A percentile compares a stretch with the other conserved stretches of the same genome.
Evolutionary conservation across 768 basidiomycete genomes (phyloP).

Genomic region (Cyclocybe aegerita): DNA sequence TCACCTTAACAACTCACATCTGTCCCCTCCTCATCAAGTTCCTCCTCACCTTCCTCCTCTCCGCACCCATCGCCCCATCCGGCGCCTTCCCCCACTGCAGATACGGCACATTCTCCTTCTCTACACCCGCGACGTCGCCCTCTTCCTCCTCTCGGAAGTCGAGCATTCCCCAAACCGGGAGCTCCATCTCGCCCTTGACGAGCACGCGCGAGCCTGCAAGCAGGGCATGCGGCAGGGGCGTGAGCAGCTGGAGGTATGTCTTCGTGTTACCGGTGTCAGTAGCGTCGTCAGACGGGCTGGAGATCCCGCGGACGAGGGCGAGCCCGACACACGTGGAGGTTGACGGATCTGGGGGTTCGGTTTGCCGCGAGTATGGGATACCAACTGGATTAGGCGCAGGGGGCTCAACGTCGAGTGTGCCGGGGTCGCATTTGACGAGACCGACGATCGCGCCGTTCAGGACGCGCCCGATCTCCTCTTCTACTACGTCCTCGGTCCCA

Average conservation of each 20-base stretch:
- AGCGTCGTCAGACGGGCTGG: constrained; percentile 6
- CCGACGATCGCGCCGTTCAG: constrained; percentile 83
- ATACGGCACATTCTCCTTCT: constrained; percentile 65
- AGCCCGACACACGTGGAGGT: constrained; percentile 72
- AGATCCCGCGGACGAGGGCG: constrained; percentile 65
- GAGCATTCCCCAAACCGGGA: constrained; percentile 86
- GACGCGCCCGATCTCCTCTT: constrained; percentile 65
- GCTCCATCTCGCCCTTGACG: constrained; percentile 86
- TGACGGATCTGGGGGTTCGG: constrained; percentile 52
- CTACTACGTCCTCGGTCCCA: constrained; percentile 77
- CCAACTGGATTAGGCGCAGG: constrained; percentile 2
- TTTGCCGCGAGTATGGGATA: constrained; percentile 61
- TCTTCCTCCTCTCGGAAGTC: constrained; percentile 50
- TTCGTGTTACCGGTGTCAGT: constrained; percentile 18
- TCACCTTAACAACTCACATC: constrained; percentile 36
- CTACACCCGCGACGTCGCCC: constrained; percentile 44
- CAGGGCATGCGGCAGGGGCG: constrained; percentile 58
- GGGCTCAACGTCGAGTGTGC: constrained; percentile 30
- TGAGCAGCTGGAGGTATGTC: constrained; percentile 67
- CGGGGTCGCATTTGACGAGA: constrained; percentile 56
- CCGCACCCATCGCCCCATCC: constrained; percentile 61
- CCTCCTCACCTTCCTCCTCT: constrained; percentile 70
- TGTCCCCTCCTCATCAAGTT: constrained; percentile 88
- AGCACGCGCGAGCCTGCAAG: constrained; percentile 49
- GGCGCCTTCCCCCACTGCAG: constrained; percentile 74